A percentile compares a stretch with the other conserved stretches of the same genome.
phyloP scores from a whole-genome alignment of 805 yeast species.

The Candida tibetensis region DNA sequence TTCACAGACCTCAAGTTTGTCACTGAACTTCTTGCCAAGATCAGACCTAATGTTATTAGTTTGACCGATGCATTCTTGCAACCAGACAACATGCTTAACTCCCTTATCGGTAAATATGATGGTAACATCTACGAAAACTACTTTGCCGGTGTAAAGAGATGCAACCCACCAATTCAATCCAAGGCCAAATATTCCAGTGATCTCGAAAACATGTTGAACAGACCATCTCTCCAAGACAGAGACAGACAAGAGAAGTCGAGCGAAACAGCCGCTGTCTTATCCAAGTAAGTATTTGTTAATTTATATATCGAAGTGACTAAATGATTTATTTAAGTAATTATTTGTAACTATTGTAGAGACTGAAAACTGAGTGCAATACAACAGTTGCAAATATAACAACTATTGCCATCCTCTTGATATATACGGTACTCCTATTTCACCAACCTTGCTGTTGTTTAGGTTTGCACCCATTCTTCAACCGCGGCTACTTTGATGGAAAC shows the following conservation, averaged over 20 bases:
- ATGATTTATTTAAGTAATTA: constrained; percentile 1
- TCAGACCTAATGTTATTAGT: constrained; percentile 41
- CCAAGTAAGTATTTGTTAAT: constrained; percentile 5
- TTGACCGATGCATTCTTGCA: constrained; percentile 79
- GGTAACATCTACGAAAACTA: constrained; percentile 85
- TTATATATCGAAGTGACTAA: no score
- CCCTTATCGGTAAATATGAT: constrained; percentile 75
- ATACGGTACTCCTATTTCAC: no score
- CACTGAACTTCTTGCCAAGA: constrained; percentile 31
- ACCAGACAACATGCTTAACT: constrained; percentile 76
- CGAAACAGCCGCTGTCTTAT: constrained; percentile 27
- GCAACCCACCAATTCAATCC: constrained; percentile 49
- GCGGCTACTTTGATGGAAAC: no score
- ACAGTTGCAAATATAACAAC: no score
- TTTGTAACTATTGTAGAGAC: background rate
- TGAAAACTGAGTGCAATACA: no score
- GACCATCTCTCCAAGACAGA: constrained; percentile 32
- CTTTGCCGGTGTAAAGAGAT: constrained; percentile 49
- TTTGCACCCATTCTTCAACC: no score
- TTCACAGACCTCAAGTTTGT: constrained; percentile 23
- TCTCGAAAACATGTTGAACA: constrained; percentile 32
- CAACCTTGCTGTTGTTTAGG: no score
- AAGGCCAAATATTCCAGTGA: constrained; percentile 60
- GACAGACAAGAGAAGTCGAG: constrained; percentile 31
- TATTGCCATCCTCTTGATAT: no score